Evolutionary conservation across 169 alveolate species (phyloP).

Genomic region (Sarcocystis neurona): DNA sequence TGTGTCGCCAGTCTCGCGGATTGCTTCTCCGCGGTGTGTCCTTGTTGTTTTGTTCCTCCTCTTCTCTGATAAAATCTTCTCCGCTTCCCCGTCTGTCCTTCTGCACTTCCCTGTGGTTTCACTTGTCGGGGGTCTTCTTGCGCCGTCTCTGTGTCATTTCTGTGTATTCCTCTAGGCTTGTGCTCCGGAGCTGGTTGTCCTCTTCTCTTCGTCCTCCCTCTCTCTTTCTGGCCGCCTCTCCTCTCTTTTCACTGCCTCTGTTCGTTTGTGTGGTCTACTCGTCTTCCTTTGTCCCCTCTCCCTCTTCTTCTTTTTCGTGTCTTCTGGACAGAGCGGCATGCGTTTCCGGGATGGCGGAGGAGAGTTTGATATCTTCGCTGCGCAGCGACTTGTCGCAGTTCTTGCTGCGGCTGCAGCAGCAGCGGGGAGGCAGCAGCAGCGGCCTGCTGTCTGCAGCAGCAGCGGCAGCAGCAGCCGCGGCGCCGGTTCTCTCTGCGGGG

Average conservation of each 20-base stretch:
- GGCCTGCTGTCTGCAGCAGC: not conserved
- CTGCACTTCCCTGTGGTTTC: no score
- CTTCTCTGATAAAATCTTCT: no score
- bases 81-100: no score
- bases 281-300: not conserved
- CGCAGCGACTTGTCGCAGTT: not conserved
- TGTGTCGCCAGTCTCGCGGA: no score
- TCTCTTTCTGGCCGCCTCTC: not conserved
- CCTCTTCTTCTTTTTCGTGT: not conserved
- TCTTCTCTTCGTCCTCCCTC: not conserved
- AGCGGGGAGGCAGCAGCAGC: slow-evolving; percentile 11
- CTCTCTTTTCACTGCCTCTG: not conserved
- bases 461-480: not conserved
- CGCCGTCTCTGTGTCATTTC: not conserved
- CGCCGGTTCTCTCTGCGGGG: not conserved
- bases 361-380: not conserved
- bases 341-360: not conserved
- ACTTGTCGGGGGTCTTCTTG: not conserved
- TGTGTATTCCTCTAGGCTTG: not conserved
- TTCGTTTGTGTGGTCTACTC: not conserved
- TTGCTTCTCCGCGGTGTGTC: no score
- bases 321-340: not conserved
- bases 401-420: not conserved
- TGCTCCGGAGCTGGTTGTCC: not conserved
- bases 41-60: no score